Conservation (phyloP, 257 asterid genomes). For the Solanum pinnatisectum region DNA sequence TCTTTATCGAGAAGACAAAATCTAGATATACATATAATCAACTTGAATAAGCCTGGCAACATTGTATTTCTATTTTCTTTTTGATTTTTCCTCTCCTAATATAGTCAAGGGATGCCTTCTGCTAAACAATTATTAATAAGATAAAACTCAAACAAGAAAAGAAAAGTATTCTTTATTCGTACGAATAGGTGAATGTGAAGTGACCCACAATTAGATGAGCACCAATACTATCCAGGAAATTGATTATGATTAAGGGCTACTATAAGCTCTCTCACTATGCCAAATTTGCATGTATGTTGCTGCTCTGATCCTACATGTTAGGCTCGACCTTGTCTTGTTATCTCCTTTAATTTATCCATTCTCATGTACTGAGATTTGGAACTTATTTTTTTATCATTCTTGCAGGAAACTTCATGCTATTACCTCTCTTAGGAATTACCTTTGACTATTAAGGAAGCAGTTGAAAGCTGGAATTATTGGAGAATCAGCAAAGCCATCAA, state of each 20-base stretch:
- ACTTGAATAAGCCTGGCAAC: neutral
- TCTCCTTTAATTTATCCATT: neutral
- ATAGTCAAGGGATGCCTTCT: neutral
- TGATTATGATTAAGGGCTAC: neutral
- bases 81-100: neutral
- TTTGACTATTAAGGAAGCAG: neutral
- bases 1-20: neutral
- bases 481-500: neutral
- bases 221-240: neutral
- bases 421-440: neutral
- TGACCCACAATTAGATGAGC: neutral
- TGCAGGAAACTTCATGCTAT: neutral
- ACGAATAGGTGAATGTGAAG: neutral
- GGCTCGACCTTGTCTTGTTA: neutral
- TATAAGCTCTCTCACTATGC: neutral
- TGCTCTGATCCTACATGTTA: neutral
- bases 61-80: neutral
- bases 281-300: neutral
- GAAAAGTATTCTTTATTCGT: neutral
- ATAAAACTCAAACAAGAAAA: neutral
- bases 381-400: neutral
- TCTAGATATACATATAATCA: neutral
- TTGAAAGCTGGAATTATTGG: neutral
- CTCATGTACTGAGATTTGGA: neutral
- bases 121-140: neutral